Conservation (phyloP, 139 green algal species). For the Limnomonas spitsbergensis region DNA sequence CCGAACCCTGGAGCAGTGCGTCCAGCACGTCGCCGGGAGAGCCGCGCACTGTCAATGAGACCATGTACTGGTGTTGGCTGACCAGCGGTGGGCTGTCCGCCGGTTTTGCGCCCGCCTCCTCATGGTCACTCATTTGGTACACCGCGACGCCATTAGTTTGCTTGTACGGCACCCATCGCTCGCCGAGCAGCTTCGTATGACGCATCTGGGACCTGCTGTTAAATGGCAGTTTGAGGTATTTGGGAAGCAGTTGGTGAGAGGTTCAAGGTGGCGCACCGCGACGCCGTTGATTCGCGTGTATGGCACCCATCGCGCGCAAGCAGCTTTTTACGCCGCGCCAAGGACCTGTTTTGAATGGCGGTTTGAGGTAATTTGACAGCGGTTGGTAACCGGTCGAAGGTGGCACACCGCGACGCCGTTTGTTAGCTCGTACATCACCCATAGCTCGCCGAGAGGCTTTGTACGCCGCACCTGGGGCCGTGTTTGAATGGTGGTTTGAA, state of each 20-base stretch:
- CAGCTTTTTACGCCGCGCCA: neutral
- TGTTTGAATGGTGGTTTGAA: no score
- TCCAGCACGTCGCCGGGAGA: constrained; percentile 28
- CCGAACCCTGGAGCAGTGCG: constrained; percentile 33
- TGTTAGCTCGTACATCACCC: no score
- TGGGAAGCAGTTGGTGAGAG: no score
- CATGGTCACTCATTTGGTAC: constrained; percentile 22
- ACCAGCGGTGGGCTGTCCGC: neutral
- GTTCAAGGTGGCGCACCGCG: neutral
- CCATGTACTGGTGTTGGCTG: constrained; percentile 29
- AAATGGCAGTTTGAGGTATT: neutral
- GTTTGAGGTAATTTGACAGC: neutral
- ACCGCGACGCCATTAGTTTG: constrained; percentile 53
- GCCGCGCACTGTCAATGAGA: constrained; percentile 45
- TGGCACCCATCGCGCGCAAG: no score
- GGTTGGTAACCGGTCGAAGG: no score
- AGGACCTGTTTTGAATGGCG: neutral
- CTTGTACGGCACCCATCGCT: constrained; percentile 54
- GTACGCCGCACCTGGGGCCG: no score
- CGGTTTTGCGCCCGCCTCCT: neutral
- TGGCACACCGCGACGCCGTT: no score
- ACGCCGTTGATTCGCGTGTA: neutral
- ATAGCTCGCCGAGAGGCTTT: no score
- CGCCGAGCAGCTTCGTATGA: neutral
- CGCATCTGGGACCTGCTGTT: neutral